phyloP scores from a whole-genome alignment of 148 eudicot genomes.

The Spergularia marina region DNA sequence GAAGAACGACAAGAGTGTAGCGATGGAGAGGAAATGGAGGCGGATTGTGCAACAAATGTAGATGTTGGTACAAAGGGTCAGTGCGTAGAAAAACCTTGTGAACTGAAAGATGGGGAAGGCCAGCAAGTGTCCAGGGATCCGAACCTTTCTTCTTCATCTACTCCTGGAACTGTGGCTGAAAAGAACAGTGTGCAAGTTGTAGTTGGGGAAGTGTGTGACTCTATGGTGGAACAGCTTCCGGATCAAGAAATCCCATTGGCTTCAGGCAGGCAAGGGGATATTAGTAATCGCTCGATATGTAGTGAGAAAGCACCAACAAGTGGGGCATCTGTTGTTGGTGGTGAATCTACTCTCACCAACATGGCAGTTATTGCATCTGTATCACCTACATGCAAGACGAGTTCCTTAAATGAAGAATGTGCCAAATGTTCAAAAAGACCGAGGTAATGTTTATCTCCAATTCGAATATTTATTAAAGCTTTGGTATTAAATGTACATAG shows the following conservation, averaged over 20 bases:
- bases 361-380: conserved; percentile 5
- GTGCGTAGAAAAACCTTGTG: conserved; percentile 2
- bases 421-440: conserved; percentile 20
- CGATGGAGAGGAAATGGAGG: conserved; percentile 24
- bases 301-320: conserved; percentile 6
- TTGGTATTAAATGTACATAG: neutral
- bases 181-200: conserved; percentile 14
- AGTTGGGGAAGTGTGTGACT: conserved; percentile 11
- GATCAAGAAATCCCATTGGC: conserved; percentile 21
- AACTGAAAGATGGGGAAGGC: conserved; percentile 23
- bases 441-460: conserved; percentile 23
- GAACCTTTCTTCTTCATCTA: conserved; percentile 13
- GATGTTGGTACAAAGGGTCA: conserved; percentile 15
- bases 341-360: conserved; percentile 1
- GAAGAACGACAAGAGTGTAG: conserved; percentile 21
- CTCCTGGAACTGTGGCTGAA: conserved; percentile 10
- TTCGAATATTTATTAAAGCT: neutral
- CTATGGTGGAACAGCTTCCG: conserved; percentile 21
- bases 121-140: conserved; percentile 14
- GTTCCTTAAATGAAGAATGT: conserved; percentile 15
- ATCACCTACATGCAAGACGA: conserved; percentile 11
- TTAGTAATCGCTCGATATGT: conserved; percentile 17
- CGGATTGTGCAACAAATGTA: conserved; percentile 12
- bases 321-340: conserved; percentile 16
- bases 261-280: conserved; percentile 22